Percentiles rank a stretch among this genome's conserved stretches.
These are phyloP conservation scores for Lanmaoa pseudosensibilis DNA, from an alignment of 768 basidiomycete species.

Conservation along the genomic window DNA sequence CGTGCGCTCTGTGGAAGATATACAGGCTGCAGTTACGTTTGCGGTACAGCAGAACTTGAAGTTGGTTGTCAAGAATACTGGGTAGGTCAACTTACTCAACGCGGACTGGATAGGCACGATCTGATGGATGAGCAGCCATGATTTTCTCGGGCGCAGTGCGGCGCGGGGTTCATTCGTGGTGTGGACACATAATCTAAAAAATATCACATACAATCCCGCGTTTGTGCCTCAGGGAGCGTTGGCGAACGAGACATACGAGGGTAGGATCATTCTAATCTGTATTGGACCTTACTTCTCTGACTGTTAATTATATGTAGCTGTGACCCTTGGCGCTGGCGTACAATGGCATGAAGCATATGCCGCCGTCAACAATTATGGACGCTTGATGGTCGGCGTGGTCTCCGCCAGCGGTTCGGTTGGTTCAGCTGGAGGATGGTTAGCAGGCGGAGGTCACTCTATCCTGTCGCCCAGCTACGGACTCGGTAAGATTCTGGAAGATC, in stretches of 20 bases:
- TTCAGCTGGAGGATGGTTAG: conserved; percentile 50
- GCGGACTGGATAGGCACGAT: not conserved
- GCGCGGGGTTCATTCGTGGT: conserved; percentile 40
- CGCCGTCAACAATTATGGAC: conserved; percentile 37
- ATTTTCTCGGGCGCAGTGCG: conserved; percentile 42
- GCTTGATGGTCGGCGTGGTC: conserved; percentile 47
- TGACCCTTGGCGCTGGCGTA: conserved; percentile 43
- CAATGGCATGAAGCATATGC: conserved; percentile 49
- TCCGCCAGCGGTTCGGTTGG: conserved; percentile 43
- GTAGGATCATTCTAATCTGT: conserved; percentile 7
- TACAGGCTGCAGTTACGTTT: conserved; percentile 29
- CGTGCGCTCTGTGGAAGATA: conserved; percentile 22
- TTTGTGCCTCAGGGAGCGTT: conserved; percentile 37
- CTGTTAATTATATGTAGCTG: conserved; percentile 25
- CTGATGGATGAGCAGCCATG: conserved; percentile 30
- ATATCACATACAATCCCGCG: conserved; percentile 34
- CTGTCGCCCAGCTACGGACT: conserved; percentile 44
- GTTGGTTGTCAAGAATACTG: conserved; percentile 31
- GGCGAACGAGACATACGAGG: conserved; percentile 18
- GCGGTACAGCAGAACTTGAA: conserved; percentile 21
- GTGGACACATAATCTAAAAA: conserved; percentile 46
- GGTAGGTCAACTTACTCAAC: conserved; percentile 10
- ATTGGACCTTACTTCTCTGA: not conserved
- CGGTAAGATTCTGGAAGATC: conserved; percentile 26
- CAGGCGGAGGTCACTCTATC: conserved; percentile 49